Evolutionary conservation across 106 monocot species (phyloP), one percentile per base, ranked within the genome.

Genomic region (Dioscorea zingiberensis): DNA sequence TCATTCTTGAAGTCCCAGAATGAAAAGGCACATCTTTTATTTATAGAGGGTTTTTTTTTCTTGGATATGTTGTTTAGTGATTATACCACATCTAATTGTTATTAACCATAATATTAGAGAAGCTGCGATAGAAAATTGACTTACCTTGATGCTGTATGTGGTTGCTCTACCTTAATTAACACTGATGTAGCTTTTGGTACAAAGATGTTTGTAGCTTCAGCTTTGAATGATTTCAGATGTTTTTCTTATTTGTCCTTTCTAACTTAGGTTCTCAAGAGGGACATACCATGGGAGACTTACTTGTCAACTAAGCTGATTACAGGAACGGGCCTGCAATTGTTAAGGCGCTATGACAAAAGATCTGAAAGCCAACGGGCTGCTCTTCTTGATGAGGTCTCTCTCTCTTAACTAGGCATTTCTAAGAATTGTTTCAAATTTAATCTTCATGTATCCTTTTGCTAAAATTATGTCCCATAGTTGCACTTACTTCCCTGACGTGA

Each of bases 261-360:
- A 38, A 44, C 19, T 29, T 29, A 97, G 97, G 88, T 97, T 74
- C 83, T 97, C 29, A 81, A 77, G 67, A 79, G 78, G 69, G 97
- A 92, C 64, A 97, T 92, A 69, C 97, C 97, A 81, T 97, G 97
- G 97, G 97, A 97, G 65, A 77, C 83, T 30, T 97, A 97, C 72
- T 81, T 92, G 92, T 73, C 85, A 66, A 75, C 85, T 14, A 97
- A 97, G 85, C 81, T 97, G 29, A 86, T 92, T 46, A 79, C 78
- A 25, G 88, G 83, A 77, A 88, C 85, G 61, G 65, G 77, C 55
- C 83, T 97, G 46, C 97, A 97, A 64, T 79, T 92, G 8, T 61
- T 97, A 56, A 77, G 88, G 56, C 85, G 88, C 11, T 97, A 97
- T 67, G 88, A 88, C 67, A 83, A 91, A 13, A 85, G 76, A 76